phyloP scores from a whole-genome alignment of 2,329 filamentous ascomycete species.

The Aspergillus uvarum region DNA sequence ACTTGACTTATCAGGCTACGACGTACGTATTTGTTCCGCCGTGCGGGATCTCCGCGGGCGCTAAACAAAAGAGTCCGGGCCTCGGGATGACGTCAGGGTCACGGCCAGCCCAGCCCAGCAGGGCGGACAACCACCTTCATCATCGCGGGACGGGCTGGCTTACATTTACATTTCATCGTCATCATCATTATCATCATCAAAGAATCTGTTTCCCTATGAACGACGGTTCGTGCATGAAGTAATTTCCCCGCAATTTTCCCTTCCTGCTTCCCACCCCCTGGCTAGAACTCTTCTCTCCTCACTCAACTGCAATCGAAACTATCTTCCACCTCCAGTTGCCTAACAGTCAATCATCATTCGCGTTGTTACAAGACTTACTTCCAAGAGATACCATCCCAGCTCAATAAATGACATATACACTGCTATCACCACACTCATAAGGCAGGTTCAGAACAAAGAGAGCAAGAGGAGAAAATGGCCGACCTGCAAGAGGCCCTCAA shows the following conservation, averaged over 20 bases:
- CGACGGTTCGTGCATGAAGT: not conserved
- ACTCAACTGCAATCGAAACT: no score
- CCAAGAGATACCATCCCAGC: no score
- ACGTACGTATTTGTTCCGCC: no score
- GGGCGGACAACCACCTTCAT: not conserved
- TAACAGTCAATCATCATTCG: no score
- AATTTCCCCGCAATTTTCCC: not conserved
- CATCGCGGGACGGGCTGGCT: no score
- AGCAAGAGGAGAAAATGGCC: constrained; percentile 45
- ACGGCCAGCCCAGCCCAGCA: not conserved
- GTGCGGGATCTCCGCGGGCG: not conserved
- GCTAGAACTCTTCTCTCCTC: no score
- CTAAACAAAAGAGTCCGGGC: not conserved
- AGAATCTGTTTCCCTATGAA: not conserved
- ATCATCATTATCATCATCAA: not conserved
- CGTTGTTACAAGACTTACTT: no score
- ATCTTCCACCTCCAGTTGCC: no score
- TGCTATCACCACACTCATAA: not conserved
- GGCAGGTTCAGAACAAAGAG: not conserved
- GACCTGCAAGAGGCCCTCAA: constrained; percentile 60
- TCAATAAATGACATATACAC: not conserved
- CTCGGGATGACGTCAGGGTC: not conserved
- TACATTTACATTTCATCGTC: not conserved
- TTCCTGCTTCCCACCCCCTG: not conserved
- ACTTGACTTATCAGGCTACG: not conserved